Base-by-base conservation (phyloP, 768 basidiomycete species). In the Rhizopogon vinicolor region DNA sequence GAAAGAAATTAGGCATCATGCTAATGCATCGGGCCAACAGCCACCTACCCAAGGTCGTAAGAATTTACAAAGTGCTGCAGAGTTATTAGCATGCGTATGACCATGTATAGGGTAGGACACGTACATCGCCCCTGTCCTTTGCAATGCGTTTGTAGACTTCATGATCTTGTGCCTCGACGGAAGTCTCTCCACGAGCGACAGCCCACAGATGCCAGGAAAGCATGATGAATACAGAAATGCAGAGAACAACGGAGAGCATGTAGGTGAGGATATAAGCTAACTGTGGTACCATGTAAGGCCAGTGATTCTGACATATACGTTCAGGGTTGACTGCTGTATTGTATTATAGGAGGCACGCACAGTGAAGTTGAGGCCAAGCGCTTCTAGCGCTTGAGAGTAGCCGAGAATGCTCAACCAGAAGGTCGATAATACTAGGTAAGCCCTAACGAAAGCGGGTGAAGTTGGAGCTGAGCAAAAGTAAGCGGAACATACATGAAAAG, bases 101-200 rank as follows among this genome's bases (percentile, higher is more conserved):
- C 51, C 14, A 42, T 35, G n/a, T 8, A 25, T 25, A 40, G 25
- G 29, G 40, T 10, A 44, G n/a, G 48, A 28, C 19, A 69, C 81
- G 37, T 56, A 88, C 90, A 72, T 91, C 83, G 41, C 85, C 85
- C 25, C 93, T 75, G 9, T 75, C 70, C 54, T 81, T 80, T 1
- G 94, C 93, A 37, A 83, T 70, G 54, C 75, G 81, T 2, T 81
- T 75, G 64, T 98, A 96, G 29, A 87, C 78, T 7, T 85, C 84
- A 63, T 93, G 83, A 63, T 98, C 96, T 59, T 93, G 91, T 6
- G 80, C 79, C 70, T 99, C 97, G 7, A 98, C 95, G 1, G 87
- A 82, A 0, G 94, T 98, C 67, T 98, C 94, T 0, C 86, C 93
- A 37, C 74, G 68, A 1, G 81, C 68, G 12, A 97, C 72, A 53